Percentiles rank a stretch among this genome's conserved stretches.
These are phyloP conservation scores for Boletus pseudopeckii DNA, from an alignment of 768 basidiomycete genomes.

Conservation along the genomic window DNA sequence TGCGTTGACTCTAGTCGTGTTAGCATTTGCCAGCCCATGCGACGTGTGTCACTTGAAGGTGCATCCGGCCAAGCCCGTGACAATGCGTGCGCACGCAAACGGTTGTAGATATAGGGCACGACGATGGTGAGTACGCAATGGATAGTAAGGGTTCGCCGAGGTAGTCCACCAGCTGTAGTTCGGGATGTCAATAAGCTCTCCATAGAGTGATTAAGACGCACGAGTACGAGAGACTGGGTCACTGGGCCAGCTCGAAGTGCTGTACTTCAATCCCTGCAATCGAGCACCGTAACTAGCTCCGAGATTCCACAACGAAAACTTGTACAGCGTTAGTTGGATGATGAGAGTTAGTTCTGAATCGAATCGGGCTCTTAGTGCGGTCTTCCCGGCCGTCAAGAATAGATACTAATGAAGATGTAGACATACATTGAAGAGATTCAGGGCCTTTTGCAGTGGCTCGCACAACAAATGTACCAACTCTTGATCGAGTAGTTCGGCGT, in stretches of 20 bases:
- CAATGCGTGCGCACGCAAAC: conserved; percentile 70
- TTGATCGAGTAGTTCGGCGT: conserved; percentile 85
- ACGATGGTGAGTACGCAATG: conserved; percentile 74
- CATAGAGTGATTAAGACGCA: conserved; percentile 12
- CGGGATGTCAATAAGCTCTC: not conserved
- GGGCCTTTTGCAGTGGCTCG: conserved; percentile 74
- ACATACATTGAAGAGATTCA: conserved; percentile 65
- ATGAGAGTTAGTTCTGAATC: conserved; percentile 74
- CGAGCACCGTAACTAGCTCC: conserved; percentile 82
- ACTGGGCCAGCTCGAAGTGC: conserved; percentile 14
- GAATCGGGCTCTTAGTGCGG: conserved; percentile 54
- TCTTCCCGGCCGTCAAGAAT: conserved; percentile 37
- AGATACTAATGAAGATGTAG: conserved; percentile 2
- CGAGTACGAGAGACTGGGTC: conserved; percentile 16
- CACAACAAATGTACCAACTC: conserved; percentile 79
- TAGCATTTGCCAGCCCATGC: conserved; percentile 69
- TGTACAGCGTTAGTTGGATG: conserved; percentile 72
- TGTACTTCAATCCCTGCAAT: conserved; percentile 74
- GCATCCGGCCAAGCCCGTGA: conserved; percentile 90
- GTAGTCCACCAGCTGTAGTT: conserved; percentile 59
- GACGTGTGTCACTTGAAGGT: conserved; percentile 71
- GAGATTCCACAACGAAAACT: conserved; percentile 76
- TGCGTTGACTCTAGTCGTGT: conserved; percentile 66
- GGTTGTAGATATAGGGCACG: conserved; percentile 74
- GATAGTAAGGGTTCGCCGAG: conserved; percentile 53